A percentile compares a stretch with the other conserved stretches of the same genome.
Conservation (phyloP, 768 basidiomycete genomes). For the Lactifluus piperatus region DNA sequence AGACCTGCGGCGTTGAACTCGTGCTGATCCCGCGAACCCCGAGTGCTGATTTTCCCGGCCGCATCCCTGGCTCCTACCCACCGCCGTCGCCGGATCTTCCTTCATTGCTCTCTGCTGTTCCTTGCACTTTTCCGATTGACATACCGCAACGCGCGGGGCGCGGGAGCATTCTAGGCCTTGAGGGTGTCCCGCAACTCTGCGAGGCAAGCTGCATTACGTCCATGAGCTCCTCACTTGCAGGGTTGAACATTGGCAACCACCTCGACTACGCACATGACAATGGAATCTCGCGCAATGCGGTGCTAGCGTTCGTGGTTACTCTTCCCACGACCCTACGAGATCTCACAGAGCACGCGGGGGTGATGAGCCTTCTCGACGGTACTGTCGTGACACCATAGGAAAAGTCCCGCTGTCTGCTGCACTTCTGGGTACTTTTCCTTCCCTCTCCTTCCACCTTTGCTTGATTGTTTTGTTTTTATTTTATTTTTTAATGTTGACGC, state of each 20-base stretch:
- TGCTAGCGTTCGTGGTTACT: not conserved
- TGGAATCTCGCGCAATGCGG: not conserved
- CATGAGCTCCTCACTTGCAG: not conserved
- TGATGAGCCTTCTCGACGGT: constrained; percentile 2
- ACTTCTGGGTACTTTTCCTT: not conserved
- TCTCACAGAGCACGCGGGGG: not conserved
- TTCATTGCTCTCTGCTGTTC: not conserved
- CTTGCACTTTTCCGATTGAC: not conserved
- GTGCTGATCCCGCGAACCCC: not conserved
- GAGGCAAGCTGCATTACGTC: not conserved
- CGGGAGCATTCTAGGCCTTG: constrained; percentile 1
- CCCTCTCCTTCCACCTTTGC: not conserved
- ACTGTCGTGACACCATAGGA: not conserved
- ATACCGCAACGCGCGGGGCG: not conserved
- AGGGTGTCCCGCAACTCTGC: not conserved
- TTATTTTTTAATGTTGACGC: not conserved
- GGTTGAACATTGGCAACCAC: not conserved
- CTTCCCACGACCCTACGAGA: constrained; percentile 12
- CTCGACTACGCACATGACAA: not conserved
- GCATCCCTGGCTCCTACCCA: constrained; percentile 17
- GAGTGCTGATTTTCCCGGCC: not conserved
- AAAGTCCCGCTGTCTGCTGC: not conserved
- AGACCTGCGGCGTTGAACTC: constrained; percentile 4
- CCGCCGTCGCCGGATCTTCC: not conserved
- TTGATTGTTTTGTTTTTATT: not conserved